Evolutionary conservation across 192 early-diverging fungal species (phyloP), one percentile per base, ranked within the genome.

Genomic region (Gonapodya sp.): DNA sequence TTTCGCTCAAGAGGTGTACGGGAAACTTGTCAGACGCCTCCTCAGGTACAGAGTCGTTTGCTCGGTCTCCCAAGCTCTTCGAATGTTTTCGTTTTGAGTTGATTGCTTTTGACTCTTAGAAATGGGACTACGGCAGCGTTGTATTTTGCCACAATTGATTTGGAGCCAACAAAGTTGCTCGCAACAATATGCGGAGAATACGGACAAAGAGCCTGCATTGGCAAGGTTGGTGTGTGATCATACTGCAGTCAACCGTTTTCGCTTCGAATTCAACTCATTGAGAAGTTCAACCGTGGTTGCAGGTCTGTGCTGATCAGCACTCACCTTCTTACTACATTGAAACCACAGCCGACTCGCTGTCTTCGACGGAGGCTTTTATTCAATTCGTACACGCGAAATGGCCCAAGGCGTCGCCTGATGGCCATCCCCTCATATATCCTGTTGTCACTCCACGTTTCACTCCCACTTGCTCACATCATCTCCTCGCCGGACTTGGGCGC

Each of bases 181-280:
- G 95, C 91, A 0, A 88, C 94, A 34, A 88, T 93, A 16, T 64
- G 46, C 46, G 46, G 8, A 36, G 84, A 88, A 35, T 84, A 87
- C 31, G 97, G 96, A 1, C 97, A 98, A 85, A 93, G 97, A 79
- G 96, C 94, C 30, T 95, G 90, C 83, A 91, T 98, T 37, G 97
- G 97, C n/a, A 97, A 97, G 83, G 96, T 98, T 78, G 95, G 94
- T 88, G 97, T 98, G n/a, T n/a, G n/a, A n/a, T n/a, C n/a, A n/a
- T n/a, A n/a, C n/a, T n/a, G n/a, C n/a, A n/a, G n/a, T n/a, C n/a
- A n/a, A n/a, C n/a, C n/a, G n/a, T n/a, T n/a, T n/a, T n/a, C n/a
- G n/a, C n/a, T n/a, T n/a, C n/a, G n/a, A n/a, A n/a, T n/a, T n/a
- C n/a, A n/a, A n/a, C n/a, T n/a, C n/a, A n/a, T n/a, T n/a, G n/a